Evolutionary conservation across 2,329 filamentous ascomycete genomes (phyloP), one percentile per base, ranked within the genome.

Genomic region (Colletotrichum sp.): DNA sequence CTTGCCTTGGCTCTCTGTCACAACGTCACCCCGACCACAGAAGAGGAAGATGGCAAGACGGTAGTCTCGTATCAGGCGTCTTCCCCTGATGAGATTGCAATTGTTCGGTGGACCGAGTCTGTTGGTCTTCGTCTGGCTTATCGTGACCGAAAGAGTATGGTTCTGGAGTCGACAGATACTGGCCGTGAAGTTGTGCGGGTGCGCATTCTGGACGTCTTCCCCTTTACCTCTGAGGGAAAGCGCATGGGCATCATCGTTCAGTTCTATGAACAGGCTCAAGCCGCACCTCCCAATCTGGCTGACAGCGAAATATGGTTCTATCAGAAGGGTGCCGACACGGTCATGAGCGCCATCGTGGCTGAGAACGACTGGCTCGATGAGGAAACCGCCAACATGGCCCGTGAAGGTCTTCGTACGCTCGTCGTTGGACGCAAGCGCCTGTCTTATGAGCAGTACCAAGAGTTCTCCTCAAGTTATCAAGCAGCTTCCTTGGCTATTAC

Each of bases 331-430:
- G 97, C 97, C 4, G 97, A 99, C 83, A 98, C 97, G 0, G 96
- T 99, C 78, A 99, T 99, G 97, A 92, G 93, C n/a, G 91, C 93
- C 5, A 98, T 99, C 78, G 97, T 99, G 43, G 95, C 94, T 9
- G 92, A 96, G 22, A 99, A 98, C 81, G 97, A 99, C 86, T 99
- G 97, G 97, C 92, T 99, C 1, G 97, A 99, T 79, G 97, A 99
- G 84, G 97, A 99, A 84, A 98, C 97, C 0, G 95, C 95, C n/a
- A 99, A 99, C 83, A 99, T 99, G 97, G 97, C 97, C 8, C 93
- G 97, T 64, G 97, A 99, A 88, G 97, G 97, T 52, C 88, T 99
- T 66, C 93, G 97, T 74, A 99, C 97, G 1, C 89, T 99, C 8
- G 97, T 99, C 8, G 94, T 99, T 30, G 97, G 97, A n/a, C 92